Percentiles rank a stretch among this genome's conserved stretches.
Conservation (phyloP, 176 grass and related monocot species). For the Juncus inflexus region DNA sequence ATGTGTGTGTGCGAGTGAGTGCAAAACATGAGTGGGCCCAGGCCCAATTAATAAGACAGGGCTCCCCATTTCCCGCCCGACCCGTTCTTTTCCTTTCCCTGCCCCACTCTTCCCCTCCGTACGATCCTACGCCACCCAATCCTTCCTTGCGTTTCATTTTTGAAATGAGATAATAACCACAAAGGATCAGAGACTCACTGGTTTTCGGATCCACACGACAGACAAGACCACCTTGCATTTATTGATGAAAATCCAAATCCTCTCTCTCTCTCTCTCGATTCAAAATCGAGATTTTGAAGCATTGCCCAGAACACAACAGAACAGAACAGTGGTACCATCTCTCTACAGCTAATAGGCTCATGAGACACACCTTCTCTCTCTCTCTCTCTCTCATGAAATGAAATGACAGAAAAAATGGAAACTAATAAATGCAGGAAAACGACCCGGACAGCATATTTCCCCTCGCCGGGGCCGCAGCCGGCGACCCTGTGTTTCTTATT, state of each 20-base stretch:
- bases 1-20: background rate
- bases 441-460: slow-evolving; percentile 29
- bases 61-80: slow-evolving; percentile 21
- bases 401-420: background rate
- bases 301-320: background rate
- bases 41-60: slow-evolving; percentile 17
- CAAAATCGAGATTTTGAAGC: slow-evolving; percentile 11
- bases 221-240: slow-evolving; percentile 5
- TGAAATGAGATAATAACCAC: no score
- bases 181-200: no score
- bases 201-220: background rate
- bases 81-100: slow-evolving; percentile 24
- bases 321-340: slow-evolving; percentile 29
- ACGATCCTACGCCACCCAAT: slow-evolving; percentile 9
- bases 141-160: background rate
- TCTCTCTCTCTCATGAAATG: background rate
- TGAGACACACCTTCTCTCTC: slow-evolving; percentile 13
- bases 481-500: background rate
- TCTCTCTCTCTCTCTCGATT: slow-evolving; percentile 12
- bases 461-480: slow-evolving; percentile 9
- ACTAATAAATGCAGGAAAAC: slow-evolving; percentile 24
- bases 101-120: slow-evolving; percentile 14
- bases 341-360: slow-evolving; percentile 26
- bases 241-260: slow-evolving; percentile 34
- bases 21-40: slow-evolving; percentile 1